phyloP scores from a whole-genome alignment of 1,139 yeast genomes.

The Arxiozyma telluris region DNA sequence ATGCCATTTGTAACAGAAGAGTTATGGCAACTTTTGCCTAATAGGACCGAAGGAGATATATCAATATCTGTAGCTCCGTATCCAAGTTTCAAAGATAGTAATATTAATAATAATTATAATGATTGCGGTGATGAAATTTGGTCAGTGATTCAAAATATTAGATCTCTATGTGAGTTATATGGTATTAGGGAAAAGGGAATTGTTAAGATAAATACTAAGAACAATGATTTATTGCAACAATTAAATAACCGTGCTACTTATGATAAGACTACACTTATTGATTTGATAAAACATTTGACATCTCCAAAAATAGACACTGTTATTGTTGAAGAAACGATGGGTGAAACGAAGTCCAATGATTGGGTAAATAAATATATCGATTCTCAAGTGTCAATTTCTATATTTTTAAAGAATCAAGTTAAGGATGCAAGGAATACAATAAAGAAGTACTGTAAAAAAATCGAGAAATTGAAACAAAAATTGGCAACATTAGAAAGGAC shows the following conservation, averaged over 20 bases:
- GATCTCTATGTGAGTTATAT: slow-evolving; percentile 85
- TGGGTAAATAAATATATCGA: slow-evolving; percentile 76
- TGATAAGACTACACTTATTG: slow-evolving; percentile 40
- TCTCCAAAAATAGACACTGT: not conserved
- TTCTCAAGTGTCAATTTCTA: slow-evolving; percentile 76
- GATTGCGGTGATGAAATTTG: not conserved
- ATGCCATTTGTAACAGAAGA: slow-evolving; percentile 97
- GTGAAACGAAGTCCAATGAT: slow-evolving; percentile 37
- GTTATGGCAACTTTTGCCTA: slow-evolving; percentile 62
- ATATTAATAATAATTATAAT: no score
- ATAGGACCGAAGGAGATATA: not conserved
- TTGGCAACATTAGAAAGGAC: slow-evolving; percentile 45
- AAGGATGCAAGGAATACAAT: slow-evolving; percentile 58
- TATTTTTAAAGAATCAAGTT: slow-evolving; percentile 41
- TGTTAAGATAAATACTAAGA: slow-evolving; percentile 61
- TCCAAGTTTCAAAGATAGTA: slow-evolving; percentile 45
- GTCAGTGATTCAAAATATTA: slow-evolving; percentile 70
- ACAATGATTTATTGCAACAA: slow-evolving; percentile 30
- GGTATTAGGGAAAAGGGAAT: slow-evolving; percentile 77
- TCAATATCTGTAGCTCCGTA: slow-evolving; percentile 44
- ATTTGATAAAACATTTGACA: not conserved
- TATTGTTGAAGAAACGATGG: not conserved
- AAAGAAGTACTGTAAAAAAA: slow-evolving; percentile 73
- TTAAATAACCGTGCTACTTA: slow-evolving; percentile 19
- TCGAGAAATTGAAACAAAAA: slow-evolving; percentile 67